Evolutionary conservation across 2,329 filamentous ascomycete species (phyloP).

Genomic region (Ustulina deusta): DNA sequence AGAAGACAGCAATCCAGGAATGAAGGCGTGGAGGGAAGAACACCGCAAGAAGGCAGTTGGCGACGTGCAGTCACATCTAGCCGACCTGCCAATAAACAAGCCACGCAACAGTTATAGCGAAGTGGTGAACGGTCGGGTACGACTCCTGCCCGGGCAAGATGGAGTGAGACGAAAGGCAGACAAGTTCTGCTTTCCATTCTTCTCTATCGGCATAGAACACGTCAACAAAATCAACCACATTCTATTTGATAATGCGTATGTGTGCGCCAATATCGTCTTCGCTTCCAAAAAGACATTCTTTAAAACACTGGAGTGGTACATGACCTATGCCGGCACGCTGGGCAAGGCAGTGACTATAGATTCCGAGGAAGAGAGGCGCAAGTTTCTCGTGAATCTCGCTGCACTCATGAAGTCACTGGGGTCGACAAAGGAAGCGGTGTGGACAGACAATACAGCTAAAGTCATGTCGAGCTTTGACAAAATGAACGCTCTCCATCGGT

Average conservation of each 20-base stretch:
- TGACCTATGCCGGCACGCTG: constrained; percentile 33
- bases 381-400: constrained; percentile 25
- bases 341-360: constrained; percentile 36
- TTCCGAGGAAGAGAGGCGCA: constrained; percentile 33
- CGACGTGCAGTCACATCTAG: constrained; percentile 41
- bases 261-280: constrained; percentile 48
- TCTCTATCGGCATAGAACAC: constrained; percentile 44
- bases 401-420: constrained; percentile 37
- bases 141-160: constrained; percentile 31
- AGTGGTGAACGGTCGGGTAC: constrained; percentile 41
- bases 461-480: constrained; percentile 6
- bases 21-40: constrained; percentile 27
- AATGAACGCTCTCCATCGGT: constrained; percentile 12
- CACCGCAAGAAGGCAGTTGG: constrained; percentile 23
- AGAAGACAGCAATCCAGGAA: constrained; percentile 39
- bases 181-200: constrained; percentile 50
- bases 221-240: constrained; percentile 51
- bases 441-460: constrained; percentile 23
- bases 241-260: constrained; percentile 46
- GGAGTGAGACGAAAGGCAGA: constrained; percentile 35
- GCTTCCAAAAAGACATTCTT: constrained; percentile 39
- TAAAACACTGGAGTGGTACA: constrained; percentile 45
- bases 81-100: constrained; percentile 48
- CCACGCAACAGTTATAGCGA: constrained; percentile 46
- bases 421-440: constrained; percentile 35